These are phyloP conservation scores for Claviceps spartinae DNA, from an alignment of 2,329 filamentous ascomycete genomes.

Conservation along the genomic window DNA sequence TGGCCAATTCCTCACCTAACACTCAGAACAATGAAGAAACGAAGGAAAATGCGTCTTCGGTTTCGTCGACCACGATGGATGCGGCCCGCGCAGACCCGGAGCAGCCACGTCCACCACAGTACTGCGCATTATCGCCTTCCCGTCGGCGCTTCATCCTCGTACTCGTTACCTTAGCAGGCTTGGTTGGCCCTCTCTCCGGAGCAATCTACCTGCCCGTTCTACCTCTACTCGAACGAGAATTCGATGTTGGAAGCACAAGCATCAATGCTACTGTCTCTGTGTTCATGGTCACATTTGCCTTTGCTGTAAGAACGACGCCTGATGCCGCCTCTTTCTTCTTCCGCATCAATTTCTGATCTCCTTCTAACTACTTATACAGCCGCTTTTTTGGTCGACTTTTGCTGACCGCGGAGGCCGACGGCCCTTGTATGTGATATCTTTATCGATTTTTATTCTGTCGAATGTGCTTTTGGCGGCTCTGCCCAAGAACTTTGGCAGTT, in stretches of 20 bases:
- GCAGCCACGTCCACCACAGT: slow-evolving; percentile 12
- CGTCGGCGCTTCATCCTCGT: slow-evolving; percentile 23
- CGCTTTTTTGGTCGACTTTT: slow-evolving; percentile 26
- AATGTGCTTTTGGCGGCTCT: slow-evolving; percentile 25
- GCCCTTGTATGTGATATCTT: slow-evolving; percentile 25
- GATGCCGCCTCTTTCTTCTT: background rate
- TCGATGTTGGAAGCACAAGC: slow-evolving; percentile 19
- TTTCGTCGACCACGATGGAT: background rate
- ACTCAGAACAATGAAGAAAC: background rate
- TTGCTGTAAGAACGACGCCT: slow-evolving; percentile 15
- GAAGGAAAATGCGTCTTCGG: background rate
- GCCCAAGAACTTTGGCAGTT: slow-evolving; percentile 22
- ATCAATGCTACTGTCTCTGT: slow-evolving; percentile 31
- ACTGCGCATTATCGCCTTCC: slow-evolving; percentile 23
- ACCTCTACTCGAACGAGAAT: slow-evolving; percentile 22
- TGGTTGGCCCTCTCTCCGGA: slow-evolving; percentile 29
- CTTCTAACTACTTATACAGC: slow-evolving; percentile 9
- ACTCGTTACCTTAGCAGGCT: slow-evolving; percentile 26
- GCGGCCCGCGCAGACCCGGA: background rate
- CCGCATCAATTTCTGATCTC: background rate
- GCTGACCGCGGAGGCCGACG: slow-evolving; percentile 27
- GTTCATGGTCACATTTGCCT: slow-evolving; percentile 29
- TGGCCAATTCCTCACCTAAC: background rate
- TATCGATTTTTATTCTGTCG: slow-evolving; percentile 24
- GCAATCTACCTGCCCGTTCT: slow-evolving; percentile 30